Percentiles rank a stretch among this genome's conserved stretches.
Evolutionary conservation across 257 asterid genomes (phyloP).

Genomic region (Henckelia pumila): DNA sequence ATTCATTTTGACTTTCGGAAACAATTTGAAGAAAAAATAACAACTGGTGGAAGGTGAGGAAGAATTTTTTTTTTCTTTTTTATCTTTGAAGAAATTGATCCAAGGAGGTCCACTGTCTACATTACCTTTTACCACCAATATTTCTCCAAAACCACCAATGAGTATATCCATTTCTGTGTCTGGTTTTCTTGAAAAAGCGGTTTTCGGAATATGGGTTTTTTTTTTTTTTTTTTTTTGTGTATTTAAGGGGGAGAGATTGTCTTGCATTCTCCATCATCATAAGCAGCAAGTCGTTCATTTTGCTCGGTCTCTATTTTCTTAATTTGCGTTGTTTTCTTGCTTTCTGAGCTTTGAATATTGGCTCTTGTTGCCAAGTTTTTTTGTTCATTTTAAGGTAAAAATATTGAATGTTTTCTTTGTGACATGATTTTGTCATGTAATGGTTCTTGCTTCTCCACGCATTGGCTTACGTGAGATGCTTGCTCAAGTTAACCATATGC

Average conservation of each 20-base stretch:
- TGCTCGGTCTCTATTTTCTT: background rate
- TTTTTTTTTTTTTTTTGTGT: background rate
- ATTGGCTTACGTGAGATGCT: conserved; percentile 1
- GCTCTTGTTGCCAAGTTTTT: conserved; percentile 13
- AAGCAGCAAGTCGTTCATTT: conserved; percentile 18
- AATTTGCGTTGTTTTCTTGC: conserved; percentile 6
- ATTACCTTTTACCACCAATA: background rate
- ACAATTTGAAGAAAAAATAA: background rate
- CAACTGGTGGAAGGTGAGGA: background rate
- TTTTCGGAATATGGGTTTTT: background rate
- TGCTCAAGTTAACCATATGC: conserved; percentile 19
- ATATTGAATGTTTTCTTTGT: background rate
- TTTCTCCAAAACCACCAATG: conserved; percentile 15
- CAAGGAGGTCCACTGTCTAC: background rate
- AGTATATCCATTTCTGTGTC: background rate
- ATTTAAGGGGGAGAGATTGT: conserved; percentile 17
- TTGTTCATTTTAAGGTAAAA: conserved; percentile 27
- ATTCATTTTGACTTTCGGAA: background rate
- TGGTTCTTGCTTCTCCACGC: conserved; percentile 34
- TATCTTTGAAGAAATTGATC: conserved; percentile 2
- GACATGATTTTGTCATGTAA: conserved; percentile 10
- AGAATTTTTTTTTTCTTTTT: background rate
- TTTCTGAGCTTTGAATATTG: conserved; percentile 19
- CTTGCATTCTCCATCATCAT: conserved; percentile 28
- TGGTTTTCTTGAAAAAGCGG: conserved; percentile 9